A percentile compares a stretch with the other conserved stretches of the same genome.
Evolutionary conservation across 2,329 filamentous ascomycete species (phyloP).

Genomic region (Thyridium curvatum): DNA sequence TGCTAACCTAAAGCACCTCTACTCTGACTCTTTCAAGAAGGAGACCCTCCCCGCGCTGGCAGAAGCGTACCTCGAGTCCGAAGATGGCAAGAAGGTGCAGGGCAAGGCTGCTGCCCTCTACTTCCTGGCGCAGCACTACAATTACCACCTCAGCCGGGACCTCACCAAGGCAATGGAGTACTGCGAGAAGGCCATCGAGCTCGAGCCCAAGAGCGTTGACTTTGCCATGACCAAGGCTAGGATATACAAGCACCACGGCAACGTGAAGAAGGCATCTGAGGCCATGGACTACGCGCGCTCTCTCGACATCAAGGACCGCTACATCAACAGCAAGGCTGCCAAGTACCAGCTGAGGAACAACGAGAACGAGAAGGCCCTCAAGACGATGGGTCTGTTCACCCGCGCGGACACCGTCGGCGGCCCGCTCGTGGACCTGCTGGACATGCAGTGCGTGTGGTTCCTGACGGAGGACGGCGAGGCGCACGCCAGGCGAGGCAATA

Average conservation of each 20-base stretch:
- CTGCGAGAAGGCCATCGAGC: slow-evolving; percentile 75
- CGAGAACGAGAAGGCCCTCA: slow-evolving; percentile 77
- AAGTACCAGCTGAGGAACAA: slow-evolving; percentile 95
- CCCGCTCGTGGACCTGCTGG: slow-evolving; percentile 81
- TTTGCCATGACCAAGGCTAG: slow-evolving; percentile 93
- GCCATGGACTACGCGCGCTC: slow-evolving; percentile 82
- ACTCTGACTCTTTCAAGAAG: slow-evolving; percentile 71
- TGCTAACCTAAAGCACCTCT: slow-evolving; percentile 92
- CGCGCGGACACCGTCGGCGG: slow-evolving; percentile 84
- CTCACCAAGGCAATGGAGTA: slow-evolving; percentile 74
- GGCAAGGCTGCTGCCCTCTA: slow-evolving; percentile 80
- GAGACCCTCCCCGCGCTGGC: slow-evolving; percentile 69
- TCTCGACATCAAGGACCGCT: slow-evolving; percentile 84
- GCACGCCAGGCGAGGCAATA: slow-evolving; percentile 73
- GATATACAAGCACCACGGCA: slow-evolving; percentile 86
- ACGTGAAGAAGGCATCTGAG: slow-evolving; percentile 72
- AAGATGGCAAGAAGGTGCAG: slow-evolving; percentile 33
- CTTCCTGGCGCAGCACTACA: slow-evolving; percentile 95
- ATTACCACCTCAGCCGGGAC: slow-evolving; percentile 83
- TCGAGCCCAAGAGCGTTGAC: slow-evolving; percentile 77
- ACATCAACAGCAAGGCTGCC: slow-evolving; percentile 97
- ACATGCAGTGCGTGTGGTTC: slow-evolving; percentile 99
- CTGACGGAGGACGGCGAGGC: slow-evolving; percentile 92
- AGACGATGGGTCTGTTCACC: slow-evolving; percentile 91
- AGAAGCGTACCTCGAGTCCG: slow-evolving; percentile 64